Base-by-base conservation (phyloP, 192 early-diverging fungal species). In the Rhizophagus sp. region DNA sequence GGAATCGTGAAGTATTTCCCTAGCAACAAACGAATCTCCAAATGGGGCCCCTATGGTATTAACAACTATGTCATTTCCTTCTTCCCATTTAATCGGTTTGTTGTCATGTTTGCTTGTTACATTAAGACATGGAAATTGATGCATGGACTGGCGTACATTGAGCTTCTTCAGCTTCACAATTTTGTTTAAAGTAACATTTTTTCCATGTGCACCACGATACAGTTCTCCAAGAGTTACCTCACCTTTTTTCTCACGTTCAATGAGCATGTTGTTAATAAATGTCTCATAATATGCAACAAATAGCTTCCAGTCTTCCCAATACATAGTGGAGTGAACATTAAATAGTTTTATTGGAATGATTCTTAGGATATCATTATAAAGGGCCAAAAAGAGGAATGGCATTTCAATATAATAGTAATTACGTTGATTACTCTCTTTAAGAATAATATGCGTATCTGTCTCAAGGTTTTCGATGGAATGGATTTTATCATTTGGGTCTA, bases 1-100 rank as follows among this genome's bases (percentile, higher is more conserved):
- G 15, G 4, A 3, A 71, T 39, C 36, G 36, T 39, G 4, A 39
- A 39, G 4, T 39, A 44, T 70, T 19, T 62, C 9, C 62, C 76
- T 52, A 52, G 69, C 15, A 19, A 17, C 24, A 67, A 78, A 78
- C 33, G 47, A 78, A 78, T 67, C 76, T 52, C 76, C 76, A 67
- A 78, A 78, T 62, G 22, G 13, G 76, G 36, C 63, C 19, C 66
- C 75, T 24, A 1, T 39, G 39, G 63, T 63, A 64, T 78, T 78
- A 62, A 78, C 50, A 49, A 78, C 24, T 33, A 78, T 41, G 22
- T 33, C 33, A 47, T 41, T 62, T 36, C 76, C 76, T 12, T 62
- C 17, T 62, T 62, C 75, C 75, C 24, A 71, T 8, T 71, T 25
- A 44, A 71, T 71, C 34, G n/a, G n/a, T n/a, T n/a, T n/a, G n/a